Evolutionary conservation across 768 basidiomycete genomes (phyloP), one percentile per base, ranked within the genome.

Genomic region (Phlebiopsis flavidoalba): DNA sequence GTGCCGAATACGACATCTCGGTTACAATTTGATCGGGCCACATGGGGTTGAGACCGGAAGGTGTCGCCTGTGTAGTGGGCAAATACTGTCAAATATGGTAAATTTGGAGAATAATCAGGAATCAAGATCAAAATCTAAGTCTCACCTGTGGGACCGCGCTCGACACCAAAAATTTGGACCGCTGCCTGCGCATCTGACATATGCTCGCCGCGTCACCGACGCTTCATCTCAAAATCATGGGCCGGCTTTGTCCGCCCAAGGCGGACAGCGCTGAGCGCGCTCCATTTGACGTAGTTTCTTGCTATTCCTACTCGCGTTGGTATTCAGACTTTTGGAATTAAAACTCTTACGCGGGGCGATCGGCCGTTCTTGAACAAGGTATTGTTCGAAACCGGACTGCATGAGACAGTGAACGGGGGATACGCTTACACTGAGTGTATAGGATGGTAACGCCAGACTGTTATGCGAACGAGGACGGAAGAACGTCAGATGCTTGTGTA

Each of bases 401-500:
- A 33, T 3, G 49, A 14, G 12, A 8, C n/a, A 24, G 57, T 57
- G 52, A 4, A 53, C n/a, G n/a, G n/a, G 53, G 3, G 24, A 7
- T 49, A n/a, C 7, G 33, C 15, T 33, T 53, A 43, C 40, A 33
- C 31, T 35, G 48, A 21, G 40, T 5, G 0, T 45, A 21, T 59
- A 95, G 93, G 94, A 97, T 75, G 92, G 92, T 12, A 78, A 90
- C 33, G 88, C 95, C n/a, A 47, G 92, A 95, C 70, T 96, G 93
- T 71, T 98, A 98, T 62, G 97, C 95, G 5, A 98, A 98, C 72
- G 95, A 98, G 71, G 96, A 98, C 71, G 96, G 97, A n/a, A 33
- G 96, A 98, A 71, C 88, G 97, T 35, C 96, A 99, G 77, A 98
- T n/a, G n/a, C n/a, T 99, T 68, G 94, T 94, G 0, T 93, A 92